These are phyloP conservation scores for Cryptosporidium ryanae DNA, from an alignment of 169 alveolate genomes.

Conservation along the genomic window DNA sequence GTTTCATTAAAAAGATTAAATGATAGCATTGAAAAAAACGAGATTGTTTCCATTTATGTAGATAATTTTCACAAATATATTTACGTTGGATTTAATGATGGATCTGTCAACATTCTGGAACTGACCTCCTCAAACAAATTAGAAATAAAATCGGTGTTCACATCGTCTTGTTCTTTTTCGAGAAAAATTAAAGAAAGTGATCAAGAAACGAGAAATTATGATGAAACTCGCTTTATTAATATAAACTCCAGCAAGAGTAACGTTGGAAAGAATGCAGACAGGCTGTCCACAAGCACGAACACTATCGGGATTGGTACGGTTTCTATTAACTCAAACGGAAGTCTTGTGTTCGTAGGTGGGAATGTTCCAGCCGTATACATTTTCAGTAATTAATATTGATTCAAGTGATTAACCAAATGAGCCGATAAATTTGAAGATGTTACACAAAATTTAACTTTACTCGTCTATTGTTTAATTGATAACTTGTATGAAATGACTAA, in stretches of 20 bases:
- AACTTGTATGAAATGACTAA: no score
- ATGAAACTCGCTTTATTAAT: no score
- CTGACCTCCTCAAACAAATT: conserved; percentile 3
- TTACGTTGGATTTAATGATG: conserved; percentile 51
- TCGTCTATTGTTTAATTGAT: no score
- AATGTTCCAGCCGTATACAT: conserved; percentile 50
- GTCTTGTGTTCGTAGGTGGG: conserved; percentile 38
- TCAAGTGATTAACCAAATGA: no score
- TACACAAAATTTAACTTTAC: no score
- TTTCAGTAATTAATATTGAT: conserved; percentile 13
- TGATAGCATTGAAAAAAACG: not conserved
- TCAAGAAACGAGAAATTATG: not conserved
- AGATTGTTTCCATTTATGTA: conserved; percentile 50
- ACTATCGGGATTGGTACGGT: conserved; percentile 48
- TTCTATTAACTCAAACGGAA: conserved; percentile 44
- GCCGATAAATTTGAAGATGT: no score
- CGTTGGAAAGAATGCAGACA: not conserved
- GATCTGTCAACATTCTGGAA: conserved; percentile 14
- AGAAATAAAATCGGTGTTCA: conserved; percentile 6
- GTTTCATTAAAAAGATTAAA: not conserved
- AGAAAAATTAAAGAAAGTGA: not conserved
- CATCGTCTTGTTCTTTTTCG: not conserved
- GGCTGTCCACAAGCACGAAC: not conserved
- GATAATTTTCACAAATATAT: not conserved
- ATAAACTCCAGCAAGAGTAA: no score